Evolutionary conservation across 768 basidiomycete genomes (phyloP), one percentile per base, ranked within the genome.

Genomic region (Termitomyces sp.): DNA sequence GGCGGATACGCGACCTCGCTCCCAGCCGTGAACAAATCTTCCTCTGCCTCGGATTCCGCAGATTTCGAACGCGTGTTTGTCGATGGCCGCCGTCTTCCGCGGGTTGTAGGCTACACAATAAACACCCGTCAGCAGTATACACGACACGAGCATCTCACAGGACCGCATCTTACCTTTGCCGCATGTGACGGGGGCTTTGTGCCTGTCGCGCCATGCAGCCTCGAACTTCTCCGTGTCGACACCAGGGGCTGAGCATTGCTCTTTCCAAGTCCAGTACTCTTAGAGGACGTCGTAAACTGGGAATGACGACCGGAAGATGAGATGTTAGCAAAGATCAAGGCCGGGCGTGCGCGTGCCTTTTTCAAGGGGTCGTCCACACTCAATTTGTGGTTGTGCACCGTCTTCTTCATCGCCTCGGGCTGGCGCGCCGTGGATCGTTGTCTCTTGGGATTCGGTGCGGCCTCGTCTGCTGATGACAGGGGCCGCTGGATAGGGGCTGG

Each of bases 321-420:
- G 88, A 89, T 80, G 79, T 89, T 89, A 88, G 85, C 81, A 87
- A 88, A 84, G 78, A 83, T 86, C 82, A 89, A 82, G 82, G 85
- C 87, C 87, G 86, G 86, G 85, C 86, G 88, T 81, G 84, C 85
- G 86, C 88, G 85, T 89, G 86, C 90, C 89, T 92, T 91, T 88
- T 89, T 90, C 81, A 81, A 77, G 72, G 85, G 82, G 73, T 88
- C 86, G 75, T 87, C 87, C 67, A 79, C 72, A 69, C 75, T 76
- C 66, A 81, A 71, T 79, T 88, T 90, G 68, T 77, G 79, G 63
- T 56, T 65, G 37, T 81, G 72, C 71, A 86, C 87, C 52, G 78
- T 71, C 57, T 74, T 69, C 71, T 83, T 86, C 61, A 75, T 71
- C 65, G 67, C 71, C 70, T 82, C 80, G 61, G 78, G 73, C 62